Conservation (phyloP, 2,329 filamentous ascomycete genomes). For the Colletotrichum caudatum region DNA sequence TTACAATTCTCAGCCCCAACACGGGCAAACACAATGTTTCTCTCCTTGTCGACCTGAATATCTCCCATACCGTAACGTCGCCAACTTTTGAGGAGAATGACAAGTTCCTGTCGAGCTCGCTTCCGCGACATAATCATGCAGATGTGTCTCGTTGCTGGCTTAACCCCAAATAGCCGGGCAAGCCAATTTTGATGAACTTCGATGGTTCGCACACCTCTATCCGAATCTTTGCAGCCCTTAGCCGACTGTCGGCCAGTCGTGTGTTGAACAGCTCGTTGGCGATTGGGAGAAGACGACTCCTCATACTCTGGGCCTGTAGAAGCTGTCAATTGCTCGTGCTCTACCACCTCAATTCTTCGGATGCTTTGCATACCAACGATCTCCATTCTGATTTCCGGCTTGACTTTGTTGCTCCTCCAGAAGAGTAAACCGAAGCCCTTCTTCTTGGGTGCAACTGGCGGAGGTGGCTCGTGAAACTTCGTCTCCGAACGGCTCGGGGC, state of each 20-base stretch:
- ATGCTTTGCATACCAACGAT: constrained; percentile 55
- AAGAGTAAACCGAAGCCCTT: constrained; percentile 67
- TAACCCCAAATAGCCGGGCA: constrained; percentile 88
- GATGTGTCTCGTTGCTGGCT: constrained; percentile 80
- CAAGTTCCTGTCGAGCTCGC: constrained; percentile 80
- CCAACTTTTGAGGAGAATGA: constrained; percentile 83
- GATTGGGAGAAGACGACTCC: constrained; percentile 46
- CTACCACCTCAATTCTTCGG: background rate
- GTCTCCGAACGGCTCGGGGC: constrained; percentile 37
- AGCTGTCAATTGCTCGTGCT: constrained; percentile 39
- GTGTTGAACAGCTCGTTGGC: constrained; percentile 43
- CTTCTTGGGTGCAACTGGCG: constrained; percentile 51
- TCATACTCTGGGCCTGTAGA: constrained; percentile 50
- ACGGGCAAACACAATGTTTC: constrained; percentile 82
- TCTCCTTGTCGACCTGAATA: constrained; percentile 81
- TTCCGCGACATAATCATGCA: constrained; percentile 79
- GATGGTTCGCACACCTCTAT: constrained; percentile 63
- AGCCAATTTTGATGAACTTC: constrained; percentile 87
- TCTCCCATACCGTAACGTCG: constrained; percentile 83
- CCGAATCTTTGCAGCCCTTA: constrained; percentile 51
- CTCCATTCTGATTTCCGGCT: constrained; percentile 57
- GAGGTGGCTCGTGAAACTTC: constrained; percentile 4
- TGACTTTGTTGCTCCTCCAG: constrained; percentile 64
- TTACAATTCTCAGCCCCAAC: constrained; percentile 84
- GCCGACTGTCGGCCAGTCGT: constrained; percentile 42